These are phyloP conservation scores for Carallia pectinifolia DNA, from an alignment of 345 rosid species.

Conservation along the genomic window DNA sequence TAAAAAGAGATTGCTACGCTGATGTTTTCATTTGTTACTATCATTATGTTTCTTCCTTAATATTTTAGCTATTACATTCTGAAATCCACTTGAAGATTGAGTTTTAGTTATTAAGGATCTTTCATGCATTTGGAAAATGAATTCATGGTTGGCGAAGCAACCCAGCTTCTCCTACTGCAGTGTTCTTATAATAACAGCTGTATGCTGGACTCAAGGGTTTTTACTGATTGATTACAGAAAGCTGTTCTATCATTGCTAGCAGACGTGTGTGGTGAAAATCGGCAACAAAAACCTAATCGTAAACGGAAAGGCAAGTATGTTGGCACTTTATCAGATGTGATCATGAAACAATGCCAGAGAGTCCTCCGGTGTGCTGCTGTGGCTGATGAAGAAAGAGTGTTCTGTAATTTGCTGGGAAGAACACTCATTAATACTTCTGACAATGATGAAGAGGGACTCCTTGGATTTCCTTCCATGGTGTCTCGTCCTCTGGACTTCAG, in stretches of 20 bases:
- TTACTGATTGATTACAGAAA: constrained; percentile 28
- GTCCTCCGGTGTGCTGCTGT: constrained; percentile 34
- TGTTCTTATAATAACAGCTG: not conserved
- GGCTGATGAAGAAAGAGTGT: constrained; percentile 34
- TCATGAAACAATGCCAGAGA: constrained; percentile 35
- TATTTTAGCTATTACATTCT: not conserved
- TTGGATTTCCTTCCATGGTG: constrained; percentile 35
- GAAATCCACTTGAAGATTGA: not conserved
- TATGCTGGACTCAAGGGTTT: constrained; percentile 11
- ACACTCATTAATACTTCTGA: constrained; percentile 33
- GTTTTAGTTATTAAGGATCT: not conserved
- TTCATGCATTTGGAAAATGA: not conserved
- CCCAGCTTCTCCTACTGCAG: not conserved
- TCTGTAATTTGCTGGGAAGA: constrained; percentile 42
- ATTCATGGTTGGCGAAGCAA: not conserved
- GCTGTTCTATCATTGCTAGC: constrained; percentile 36
- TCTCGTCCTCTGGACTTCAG: constrained; percentile 41
- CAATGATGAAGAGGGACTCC: constrained; percentile 33
- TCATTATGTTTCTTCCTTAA: not conserved
- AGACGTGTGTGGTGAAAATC: constrained; percentile 25
- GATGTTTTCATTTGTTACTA: not conserved
- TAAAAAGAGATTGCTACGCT: not conserved
- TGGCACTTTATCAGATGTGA: constrained; percentile 28
- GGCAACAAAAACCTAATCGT: constrained; percentile 26
- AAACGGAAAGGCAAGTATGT: constrained; percentile 23